Conservation (phyloP, 768 basidiomycete species). For the Daedaleopsis nitida region DNA sequence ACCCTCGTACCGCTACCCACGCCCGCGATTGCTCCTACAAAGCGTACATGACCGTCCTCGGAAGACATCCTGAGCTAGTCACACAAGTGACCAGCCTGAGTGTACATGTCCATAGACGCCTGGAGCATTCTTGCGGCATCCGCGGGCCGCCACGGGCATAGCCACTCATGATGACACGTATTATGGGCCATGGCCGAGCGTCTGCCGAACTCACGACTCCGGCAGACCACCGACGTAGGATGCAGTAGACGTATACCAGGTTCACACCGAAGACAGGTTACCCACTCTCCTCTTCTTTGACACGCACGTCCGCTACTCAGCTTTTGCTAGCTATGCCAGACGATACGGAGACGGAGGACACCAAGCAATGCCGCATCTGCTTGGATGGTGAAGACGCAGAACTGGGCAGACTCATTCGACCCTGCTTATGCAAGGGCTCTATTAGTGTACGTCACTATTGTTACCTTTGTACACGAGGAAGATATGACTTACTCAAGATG, state of each 20-base stretch:
- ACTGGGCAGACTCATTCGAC: conserved; percentile 78
- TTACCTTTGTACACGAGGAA: not conserved
- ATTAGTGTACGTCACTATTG: conserved; percentile 54
- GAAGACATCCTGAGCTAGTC: conserved; percentile 1
- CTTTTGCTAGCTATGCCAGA: not conserved
- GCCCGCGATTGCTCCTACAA: conserved; percentile 60
- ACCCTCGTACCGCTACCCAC: conserved; percentile 58
- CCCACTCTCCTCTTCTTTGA: not conserved
- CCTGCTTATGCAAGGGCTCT: conserved; percentile 78
- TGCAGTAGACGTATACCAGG: no score
- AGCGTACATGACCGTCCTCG: conserved; percentile 41
- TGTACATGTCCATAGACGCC: no score
- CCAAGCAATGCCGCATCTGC: conserved; percentile 85
- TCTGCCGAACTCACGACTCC: not conserved
- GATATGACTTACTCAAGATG: conserved; percentile 18
- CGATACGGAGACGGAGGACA: conserved; percentile 26
- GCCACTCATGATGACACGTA: not conserved
- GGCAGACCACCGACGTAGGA: not conserved
- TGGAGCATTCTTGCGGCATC: no score
- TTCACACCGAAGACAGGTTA: no score
- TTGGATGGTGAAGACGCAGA: conserved; percentile 66
- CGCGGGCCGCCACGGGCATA: not conserved
- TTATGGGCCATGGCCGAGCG: not conserved
- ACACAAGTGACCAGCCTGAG: no score
- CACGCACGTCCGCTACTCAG: not conserved